These are phyloP conservation scores for Poronia punctata DNA, from an alignment of 495 filamentous ascomycete species.

Conservation along the genomic window DNA sequence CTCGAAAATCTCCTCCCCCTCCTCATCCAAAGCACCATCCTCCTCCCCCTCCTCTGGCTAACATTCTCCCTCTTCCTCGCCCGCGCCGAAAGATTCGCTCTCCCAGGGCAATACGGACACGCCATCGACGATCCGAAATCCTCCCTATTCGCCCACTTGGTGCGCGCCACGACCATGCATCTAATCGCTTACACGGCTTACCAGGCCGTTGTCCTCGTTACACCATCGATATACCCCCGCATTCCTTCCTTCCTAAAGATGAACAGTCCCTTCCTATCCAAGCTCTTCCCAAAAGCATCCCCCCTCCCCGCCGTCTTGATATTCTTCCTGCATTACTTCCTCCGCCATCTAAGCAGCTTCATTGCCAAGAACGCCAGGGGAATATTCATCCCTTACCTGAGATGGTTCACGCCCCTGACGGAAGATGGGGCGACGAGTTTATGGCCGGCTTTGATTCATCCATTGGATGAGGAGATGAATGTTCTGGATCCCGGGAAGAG, in stretches of 20 bases:
- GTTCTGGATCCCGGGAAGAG: conserved; percentile 12
- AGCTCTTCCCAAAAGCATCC: not conserved
- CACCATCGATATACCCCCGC: not conserved
- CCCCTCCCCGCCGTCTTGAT: conserved; percentile 4
- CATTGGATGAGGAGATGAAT: conserved; percentile 11
- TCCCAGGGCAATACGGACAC: conserved; percentile 3
- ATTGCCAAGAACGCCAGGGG: conserved; percentile 2
- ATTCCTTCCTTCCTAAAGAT: not conserved
- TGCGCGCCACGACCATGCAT: conserved; percentile 18
- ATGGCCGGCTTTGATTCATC: conserved; percentile 4
- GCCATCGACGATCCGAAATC: conserved; percentile 5
- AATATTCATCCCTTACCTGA: conserved; percentile 12
- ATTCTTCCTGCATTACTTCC: conserved; percentile 10
- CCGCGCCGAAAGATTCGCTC: conserved; percentile 2
- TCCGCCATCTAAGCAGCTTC: conserved; percentile 5
- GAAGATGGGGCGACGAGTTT: not conserved
- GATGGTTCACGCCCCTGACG: conserved; percentile 17
- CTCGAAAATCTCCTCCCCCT: not conserved
- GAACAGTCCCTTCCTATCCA: not conserved
- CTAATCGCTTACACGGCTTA: conserved; percentile 21
- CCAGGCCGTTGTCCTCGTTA: conserved; percentile 9
- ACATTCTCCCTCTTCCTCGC: conserved; percentile 15
- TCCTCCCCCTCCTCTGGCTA: conserved; percentile 15
- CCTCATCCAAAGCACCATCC: not conserved
- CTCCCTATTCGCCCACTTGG: conserved; percentile 10